Conservation (phyloP, 73 alveolate genomes). For the Tetrahymena borealis region DNA sequence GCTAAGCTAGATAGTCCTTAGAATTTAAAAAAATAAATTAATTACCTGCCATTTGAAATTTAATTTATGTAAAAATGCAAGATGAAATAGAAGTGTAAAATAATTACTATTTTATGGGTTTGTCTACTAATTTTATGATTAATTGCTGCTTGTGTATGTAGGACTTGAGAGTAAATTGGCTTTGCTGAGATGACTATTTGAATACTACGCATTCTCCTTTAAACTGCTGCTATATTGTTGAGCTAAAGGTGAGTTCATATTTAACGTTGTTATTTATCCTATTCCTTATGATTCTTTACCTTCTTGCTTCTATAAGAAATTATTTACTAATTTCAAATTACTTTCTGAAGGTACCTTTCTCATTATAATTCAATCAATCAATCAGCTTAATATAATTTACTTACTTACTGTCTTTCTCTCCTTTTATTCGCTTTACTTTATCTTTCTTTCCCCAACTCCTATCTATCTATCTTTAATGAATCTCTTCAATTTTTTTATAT, state of each 20-base stretch:
- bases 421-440: background rate
- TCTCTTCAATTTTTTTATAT: background rate
- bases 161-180: background rate
- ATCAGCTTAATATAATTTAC: background rate
- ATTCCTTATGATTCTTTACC: background rate
- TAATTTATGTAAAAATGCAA: background rate
- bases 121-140: background rate
- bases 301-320: background rate
- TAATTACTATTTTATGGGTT: background rate
- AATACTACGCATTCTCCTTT: background rate
- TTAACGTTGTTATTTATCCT: background rate
- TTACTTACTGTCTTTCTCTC: background rate
- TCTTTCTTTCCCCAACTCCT: background rate
- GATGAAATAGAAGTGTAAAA: background rate
- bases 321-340: background rate
- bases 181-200: background rate
- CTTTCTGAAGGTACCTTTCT: background rate
- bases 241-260: conserved; percentile 1
- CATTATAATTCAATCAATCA: background rate
- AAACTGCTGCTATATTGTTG: background rate
- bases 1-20: background rate
- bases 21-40: background rate
- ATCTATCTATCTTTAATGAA: background rate
- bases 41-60: background rate
- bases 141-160: background rate